phyloP scores from a whole-genome alignment of 805 yeast genomes.

The Candida mattraensis region DNA sequence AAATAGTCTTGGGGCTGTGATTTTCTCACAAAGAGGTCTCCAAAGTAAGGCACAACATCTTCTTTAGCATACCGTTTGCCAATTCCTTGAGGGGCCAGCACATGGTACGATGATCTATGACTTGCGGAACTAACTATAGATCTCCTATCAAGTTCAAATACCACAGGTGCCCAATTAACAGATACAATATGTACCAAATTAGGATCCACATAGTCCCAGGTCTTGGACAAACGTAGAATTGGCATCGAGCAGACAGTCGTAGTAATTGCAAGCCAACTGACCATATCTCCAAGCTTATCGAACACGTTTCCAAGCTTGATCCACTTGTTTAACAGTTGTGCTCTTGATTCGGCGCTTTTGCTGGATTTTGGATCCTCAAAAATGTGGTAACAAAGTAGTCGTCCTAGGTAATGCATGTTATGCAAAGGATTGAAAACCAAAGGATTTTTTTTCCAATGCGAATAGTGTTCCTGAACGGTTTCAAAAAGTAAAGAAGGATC shows the following conservation, averaged over 20 bases:
- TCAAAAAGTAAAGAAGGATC: constrained; percentile 77
- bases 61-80: constrained; percentile 75
- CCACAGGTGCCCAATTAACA: constrained; percentile 90
- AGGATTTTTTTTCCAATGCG: constrained; percentile 62
- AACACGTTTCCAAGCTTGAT: constrained; percentile 76
- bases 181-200: constrained; percentile 59
- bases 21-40: constrained; percentile 68
- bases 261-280: constrained; percentile 90
- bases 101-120: constrained; percentile 61
- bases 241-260: constrained; percentile 82
- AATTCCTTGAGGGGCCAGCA: constrained; percentile 84
- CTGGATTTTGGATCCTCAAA: constrained; percentile 48
- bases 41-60: constrained; percentile 85
- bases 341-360: constrained; percentile 46
- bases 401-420: constrained; percentile 76
- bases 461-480: constrained; percentile 43
- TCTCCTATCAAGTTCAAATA: constrained; percentile 82
- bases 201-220: constrained; percentile 74
- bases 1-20: constrained; percentile 27
- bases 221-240: constrained; percentile 63
- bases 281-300: constrained; percentile 86
- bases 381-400: constrained; percentile 67
- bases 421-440: constrained; percentile 65
- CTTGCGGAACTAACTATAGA: constrained; percentile 57
- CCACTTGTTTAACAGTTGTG: constrained; percentile 76